These are phyloP conservation scores for Elaeis oleifera DNA, from an alignment of 202 grass and related monocot species.

Conservation along the genomic window DNA sequence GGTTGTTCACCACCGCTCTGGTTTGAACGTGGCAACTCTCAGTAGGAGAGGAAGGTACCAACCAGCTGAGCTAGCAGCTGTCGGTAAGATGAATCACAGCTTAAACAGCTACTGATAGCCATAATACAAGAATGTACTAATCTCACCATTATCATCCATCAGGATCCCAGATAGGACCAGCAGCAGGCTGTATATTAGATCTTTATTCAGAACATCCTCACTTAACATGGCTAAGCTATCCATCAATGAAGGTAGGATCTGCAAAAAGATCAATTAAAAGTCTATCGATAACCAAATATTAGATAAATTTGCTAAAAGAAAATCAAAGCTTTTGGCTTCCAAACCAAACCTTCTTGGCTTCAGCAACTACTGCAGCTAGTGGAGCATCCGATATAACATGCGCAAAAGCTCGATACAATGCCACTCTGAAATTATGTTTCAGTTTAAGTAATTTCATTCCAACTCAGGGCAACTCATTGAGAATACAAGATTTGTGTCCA, in stretches of 20 bases:
- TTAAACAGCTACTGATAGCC: background rate
- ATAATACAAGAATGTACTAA: slow-evolving; percentile 14
- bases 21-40: too few relatives aligned
- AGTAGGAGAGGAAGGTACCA: too few relatives aligned
- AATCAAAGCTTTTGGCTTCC: background rate
- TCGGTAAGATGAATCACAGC: too few relatives aligned
- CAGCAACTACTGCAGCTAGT: slow-evolving; percentile 60
- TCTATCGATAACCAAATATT: too few relatives aligned
- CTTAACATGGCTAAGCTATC: slow-evolving; percentile 60
- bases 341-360: slow-evolving; percentile 60
- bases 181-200: slow-evolving; percentile 70
- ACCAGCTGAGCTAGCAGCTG: too few relatives aligned
- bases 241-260: slow-evolving; percentile 66
- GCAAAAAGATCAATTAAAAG: slow-evolving; percentile 18
- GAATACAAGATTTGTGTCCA: too few relatives aligned
- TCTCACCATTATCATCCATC: slow-evolving; percentile 82
- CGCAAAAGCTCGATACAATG: slow-evolving; percentile 67
- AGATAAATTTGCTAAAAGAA: background rate
- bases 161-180: slow-evolving; percentile 85
- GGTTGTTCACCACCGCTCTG: too few relatives aligned
- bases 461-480: too few relatives aligned
- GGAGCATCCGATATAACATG: slow-evolving; percentile 82
- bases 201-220: slow-evolving; percentile 47
- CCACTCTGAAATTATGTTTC: slow-evolving; percentile 36
- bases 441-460: background rate